These are phyloP conservation scores for Beauveria australis DNA, from an alignment of 2,329 filamentous ascomycete genomes.

Conservation along the genomic window DNA sequence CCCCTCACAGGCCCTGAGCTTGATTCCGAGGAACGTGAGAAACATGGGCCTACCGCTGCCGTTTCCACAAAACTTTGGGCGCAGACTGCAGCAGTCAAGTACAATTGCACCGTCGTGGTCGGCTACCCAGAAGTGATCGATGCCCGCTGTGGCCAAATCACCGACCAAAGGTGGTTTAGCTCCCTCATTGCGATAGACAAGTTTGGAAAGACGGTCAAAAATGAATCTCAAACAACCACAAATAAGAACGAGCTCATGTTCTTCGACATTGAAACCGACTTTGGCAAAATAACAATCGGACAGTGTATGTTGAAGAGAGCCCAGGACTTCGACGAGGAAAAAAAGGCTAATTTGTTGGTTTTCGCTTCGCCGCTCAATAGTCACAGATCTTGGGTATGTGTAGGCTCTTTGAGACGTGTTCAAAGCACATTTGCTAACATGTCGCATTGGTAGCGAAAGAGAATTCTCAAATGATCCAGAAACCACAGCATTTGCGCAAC, in stretches of 20 bases:
- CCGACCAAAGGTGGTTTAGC: constrained; percentile 46
- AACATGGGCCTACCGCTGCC: constrained; percentile 55
- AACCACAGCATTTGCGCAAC: constrained; percentile 26
- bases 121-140: constrained; percentile 68
- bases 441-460: background rate
- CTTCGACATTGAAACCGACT: constrained; percentile 28
- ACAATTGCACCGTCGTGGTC: constrained; percentile 59
- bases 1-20: constrained; percentile 34
- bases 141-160: constrained; percentile 33
- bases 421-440: background rate
- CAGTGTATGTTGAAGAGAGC: constrained; percentile 30
- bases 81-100: constrained; percentile 52
- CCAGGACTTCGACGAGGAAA: background rate
- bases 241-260: constrained; percentile 45
- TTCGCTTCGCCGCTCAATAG: background rate
- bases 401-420: too few relatives aligned
- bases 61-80: constrained; percentile 71
- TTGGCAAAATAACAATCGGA: constrained; percentile 42
- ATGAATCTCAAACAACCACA: constrained; percentile 51
- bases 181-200: constrained; percentile 43
- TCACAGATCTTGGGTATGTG: background rate
- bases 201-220: constrained; percentile 51
- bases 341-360: background rate
- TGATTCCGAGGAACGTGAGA: constrained; percentile 51
- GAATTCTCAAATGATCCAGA: background rate